Conservation (phyloP, 179 eudicot species). For the Nepenthes alata region DNA sequence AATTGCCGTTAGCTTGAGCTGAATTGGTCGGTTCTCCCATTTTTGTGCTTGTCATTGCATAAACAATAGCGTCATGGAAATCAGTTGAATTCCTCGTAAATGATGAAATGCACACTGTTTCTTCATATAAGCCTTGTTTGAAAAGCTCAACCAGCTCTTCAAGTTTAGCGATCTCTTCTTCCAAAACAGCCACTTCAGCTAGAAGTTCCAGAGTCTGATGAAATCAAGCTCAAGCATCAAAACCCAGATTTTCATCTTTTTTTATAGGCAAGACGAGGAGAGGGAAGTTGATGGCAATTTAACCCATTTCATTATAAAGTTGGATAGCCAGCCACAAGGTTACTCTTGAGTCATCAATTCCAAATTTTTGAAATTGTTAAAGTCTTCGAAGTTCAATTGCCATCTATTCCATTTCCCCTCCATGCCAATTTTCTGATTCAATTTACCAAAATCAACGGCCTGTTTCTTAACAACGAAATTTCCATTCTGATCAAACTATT, state of each 20-base stretch:
- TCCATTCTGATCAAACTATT: too few species aligned
- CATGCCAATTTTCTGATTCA: too few species aligned
- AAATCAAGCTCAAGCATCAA: conserved; percentile 61
- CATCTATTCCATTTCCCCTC: too few species aligned
- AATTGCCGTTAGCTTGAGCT: conserved; percentile 14
- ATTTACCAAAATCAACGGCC: too few species aligned
- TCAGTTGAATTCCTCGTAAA: conserved; percentile 14
- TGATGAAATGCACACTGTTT: conserved; percentile 42
- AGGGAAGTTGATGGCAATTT: background rate
- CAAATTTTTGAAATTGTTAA: too few species aligned
- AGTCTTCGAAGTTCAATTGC: too few species aligned
- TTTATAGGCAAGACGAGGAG: background rate
- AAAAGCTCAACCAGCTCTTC: conserved; percentile 51
- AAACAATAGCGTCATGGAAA: conserved; percentile 5
- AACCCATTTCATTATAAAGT: too few species aligned
- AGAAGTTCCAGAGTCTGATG: conserved; percentile 1
- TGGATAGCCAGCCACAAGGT: too few species aligned
- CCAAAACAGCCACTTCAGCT: conserved; percentile 33
- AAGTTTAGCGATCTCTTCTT: conserved; percentile 64
- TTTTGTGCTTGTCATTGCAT: conserved; percentile 8
- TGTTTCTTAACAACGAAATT: too few species aligned
- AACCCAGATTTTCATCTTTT: conserved; percentile 18
- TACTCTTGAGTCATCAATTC: too few species aligned
- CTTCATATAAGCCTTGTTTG: conserved; percentile 53
- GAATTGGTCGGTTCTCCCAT: conserved; percentile 19